Evolutionary conservation across 139 green algal species (phyloP), one percentile per base, ranked within the genome.

Genomic region (Desmodesmus armatus): DNA sequence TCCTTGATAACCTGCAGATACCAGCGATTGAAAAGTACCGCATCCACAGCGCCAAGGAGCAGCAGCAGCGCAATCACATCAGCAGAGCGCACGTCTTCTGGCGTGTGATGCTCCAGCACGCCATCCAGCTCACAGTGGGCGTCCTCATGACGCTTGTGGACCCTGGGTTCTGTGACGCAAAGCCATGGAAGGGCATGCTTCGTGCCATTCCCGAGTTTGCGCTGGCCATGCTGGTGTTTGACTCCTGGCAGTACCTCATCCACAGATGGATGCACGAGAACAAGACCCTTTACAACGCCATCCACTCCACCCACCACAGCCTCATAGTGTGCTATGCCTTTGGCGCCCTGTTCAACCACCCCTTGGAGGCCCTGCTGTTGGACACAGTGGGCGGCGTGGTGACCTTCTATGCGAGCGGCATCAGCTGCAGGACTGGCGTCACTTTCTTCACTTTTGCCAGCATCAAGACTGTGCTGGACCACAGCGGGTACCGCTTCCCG

Each of bases 271-370:
- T 94, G 87, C 92, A 96, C 67, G 80, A 87, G 44, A 91, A 62
- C 85, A 88, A 89, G 31, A 89, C 83, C 62, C 87, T 96, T 0
- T 96, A 96, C 89, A 94, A 93, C 44, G 73, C 92, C 62, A 66
- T 95, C 33, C 92, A 96, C 80, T 90, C 78, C 41, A 83, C 83
- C 33, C 92, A 96, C 87, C 92, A 96, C 81, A 84, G 84, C 3
- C 86, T 96, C 51, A 53, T 88, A 15, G 87, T 92, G 27, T 90
- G 90, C 25, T 95, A 94, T 39, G 90, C 92, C 5, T 92, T 85
- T 40, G 92, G 92, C 6, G 92, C 92, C 3, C 87, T 96, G 25
- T 96, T 94, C 88, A 96, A 96, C 87, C 91, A 94, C 67, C 90
- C 92, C 0, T 27, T 96, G 7, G 92, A 96, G 73, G 92, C 87